A percentile compares a stretch with the other conserved stretches of the same genome.
phyloP scores from a whole-genome alignment of 176 grass and related monocot species.

The Hyparrhenia diplandra region DNA sequence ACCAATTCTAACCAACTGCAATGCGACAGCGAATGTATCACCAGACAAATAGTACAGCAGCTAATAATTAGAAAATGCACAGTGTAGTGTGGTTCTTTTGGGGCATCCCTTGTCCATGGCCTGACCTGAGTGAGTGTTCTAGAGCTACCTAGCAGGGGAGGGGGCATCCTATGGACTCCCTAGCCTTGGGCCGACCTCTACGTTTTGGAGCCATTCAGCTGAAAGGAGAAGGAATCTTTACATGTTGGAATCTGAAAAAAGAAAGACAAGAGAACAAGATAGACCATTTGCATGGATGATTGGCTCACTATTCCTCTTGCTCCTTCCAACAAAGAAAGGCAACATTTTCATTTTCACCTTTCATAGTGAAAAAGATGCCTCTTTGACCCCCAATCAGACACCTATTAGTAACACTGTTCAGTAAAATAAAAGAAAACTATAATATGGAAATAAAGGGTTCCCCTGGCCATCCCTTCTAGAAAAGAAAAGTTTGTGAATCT shows the following conservation, averaged over 20 bases:
- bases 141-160: constrained; percentile 12
- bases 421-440: background rate
- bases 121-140: background rate
- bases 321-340: background rate
- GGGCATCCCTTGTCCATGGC: constrained; percentile 28
- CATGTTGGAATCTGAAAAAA: constrained; percentile 17
- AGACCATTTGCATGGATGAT: background rate
- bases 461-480: background rate
- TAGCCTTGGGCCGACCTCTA: constrained; percentile 3
- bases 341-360: background rate
- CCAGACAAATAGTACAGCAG: background rate
- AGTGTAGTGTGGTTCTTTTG: constrained; percentile 36
- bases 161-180: constrained; percentile 20
- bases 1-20: constrained; percentile 36
- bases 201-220: constrained; percentile 39
- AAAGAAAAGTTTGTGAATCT: constrained; percentile 14
- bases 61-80: constrained; percentile 37
- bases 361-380: constrained; percentile 7
- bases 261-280: background rate
- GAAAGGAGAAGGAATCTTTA: constrained; percentile 46
- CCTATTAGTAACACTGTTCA: background rate
- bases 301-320: constrained; percentile 5
- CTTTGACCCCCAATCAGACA: background rate
- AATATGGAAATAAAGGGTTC: background rate
- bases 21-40: constrained; percentile 26